Percentiles rank a stretch among this genome's conserved stretches.
Conservation (phyloP, 345 rosid genomes). For the Pugionium cornutum region DNA sequence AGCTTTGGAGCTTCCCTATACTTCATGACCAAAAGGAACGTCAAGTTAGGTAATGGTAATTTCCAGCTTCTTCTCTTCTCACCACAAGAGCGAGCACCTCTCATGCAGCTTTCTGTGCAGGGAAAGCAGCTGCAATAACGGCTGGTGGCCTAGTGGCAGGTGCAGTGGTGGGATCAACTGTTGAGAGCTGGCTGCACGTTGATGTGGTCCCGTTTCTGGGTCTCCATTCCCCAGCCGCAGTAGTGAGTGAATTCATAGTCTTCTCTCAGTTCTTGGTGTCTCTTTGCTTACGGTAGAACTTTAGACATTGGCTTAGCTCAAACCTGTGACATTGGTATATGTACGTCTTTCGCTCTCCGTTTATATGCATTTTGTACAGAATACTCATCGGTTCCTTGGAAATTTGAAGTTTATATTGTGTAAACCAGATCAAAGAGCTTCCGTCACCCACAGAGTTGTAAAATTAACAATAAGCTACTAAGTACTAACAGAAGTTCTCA, state of each 20-base stretch:
- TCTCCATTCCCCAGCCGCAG: slow-evolving; percentile 77
- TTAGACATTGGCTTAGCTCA: slow-evolving; percentile 25
- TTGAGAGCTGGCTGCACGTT: slow-evolving; percentile 93
- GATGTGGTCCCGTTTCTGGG: slow-evolving; percentile 90
- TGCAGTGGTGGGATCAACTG: slow-evolving; percentile 87
- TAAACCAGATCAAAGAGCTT: slow-evolving; percentile 22
- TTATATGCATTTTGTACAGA: slow-evolving; percentile 40
- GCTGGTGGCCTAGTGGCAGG: slow-evolving; percentile 94
- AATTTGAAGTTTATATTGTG: slow-evolving; percentile 10
- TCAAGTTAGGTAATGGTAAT: slow-evolving; percentile 66
- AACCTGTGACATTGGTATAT: slow-evolving; percentile 28
- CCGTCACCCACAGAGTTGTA: background rate
- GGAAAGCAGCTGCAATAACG: slow-evolving; percentile 83
- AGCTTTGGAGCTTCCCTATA: slow-evolving; percentile 94
- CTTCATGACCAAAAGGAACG: slow-evolving; percentile 81
- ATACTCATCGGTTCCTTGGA: slow-evolving; percentile 10
- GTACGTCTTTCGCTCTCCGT: slow-evolving; percentile 14
- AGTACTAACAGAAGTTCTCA: too few species aligned
- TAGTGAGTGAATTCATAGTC: slow-evolving; percentile 82
- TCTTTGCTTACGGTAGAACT: slow-evolving; percentile 65
- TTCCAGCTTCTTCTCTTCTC: slow-evolving; percentile 13
- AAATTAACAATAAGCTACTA: background rate
- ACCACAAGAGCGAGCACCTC: background rate
- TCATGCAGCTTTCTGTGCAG: slow-evolving; percentile 42
- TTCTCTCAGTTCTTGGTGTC: slow-evolving; percentile 86